These are phyloP conservation scores for Nicotiana tabacum DNA, from an alignment of 257 asterid genomes.

Conservation along the genomic window DNA sequence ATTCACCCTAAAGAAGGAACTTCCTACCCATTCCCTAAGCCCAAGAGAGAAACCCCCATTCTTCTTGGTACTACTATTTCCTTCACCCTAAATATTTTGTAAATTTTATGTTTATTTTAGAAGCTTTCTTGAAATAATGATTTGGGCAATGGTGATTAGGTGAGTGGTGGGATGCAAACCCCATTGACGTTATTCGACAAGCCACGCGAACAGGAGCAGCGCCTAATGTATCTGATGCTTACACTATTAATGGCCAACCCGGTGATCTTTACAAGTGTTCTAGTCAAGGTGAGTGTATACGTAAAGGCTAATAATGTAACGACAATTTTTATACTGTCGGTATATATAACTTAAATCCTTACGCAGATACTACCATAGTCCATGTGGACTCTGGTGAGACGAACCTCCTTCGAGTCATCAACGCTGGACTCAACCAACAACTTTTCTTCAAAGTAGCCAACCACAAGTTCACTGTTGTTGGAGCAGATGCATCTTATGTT, in stretches of 20 bases:
- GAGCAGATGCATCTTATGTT: conserved; percentile 73
- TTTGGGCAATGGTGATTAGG: conserved; percentile 39
- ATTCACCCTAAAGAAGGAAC: conserved; percentile 66
- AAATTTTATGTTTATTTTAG: neutral
- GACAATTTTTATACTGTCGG: no score
- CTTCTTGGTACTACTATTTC: conserved; percentile 52
- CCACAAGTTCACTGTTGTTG: conserved; percentile 84
- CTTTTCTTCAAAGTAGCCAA: conserved; percentile 81
- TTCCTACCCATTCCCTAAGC: conserved; percentile 73
- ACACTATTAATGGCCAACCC: conserved; percentile 92
- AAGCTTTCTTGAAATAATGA: neutral
- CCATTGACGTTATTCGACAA: conserved; percentile 64
- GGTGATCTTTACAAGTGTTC: conserved; percentile 93
- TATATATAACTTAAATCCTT: neutral
- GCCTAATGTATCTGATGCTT: conserved; percentile 79
- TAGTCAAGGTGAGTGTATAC: conserved; percentile 34
- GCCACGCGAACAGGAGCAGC: conserved; percentile 78
- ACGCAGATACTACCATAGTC: conserved; percentile 55
- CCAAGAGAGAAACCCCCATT: conserved; percentile 57
- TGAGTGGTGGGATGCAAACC: conserved; percentile 96
- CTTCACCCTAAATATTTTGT: neutral
- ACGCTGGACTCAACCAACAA: conserved; percentile 77
- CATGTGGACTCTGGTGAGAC: conserved; percentile 62
- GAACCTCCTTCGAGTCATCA: conserved; percentile 63
- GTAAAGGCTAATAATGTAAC: neutral